Percentiles rank a stretch among this genome's conserved stretches.
Conservation (phyloP, 306 rosid species). For the Cicer judaicum region DNA sequence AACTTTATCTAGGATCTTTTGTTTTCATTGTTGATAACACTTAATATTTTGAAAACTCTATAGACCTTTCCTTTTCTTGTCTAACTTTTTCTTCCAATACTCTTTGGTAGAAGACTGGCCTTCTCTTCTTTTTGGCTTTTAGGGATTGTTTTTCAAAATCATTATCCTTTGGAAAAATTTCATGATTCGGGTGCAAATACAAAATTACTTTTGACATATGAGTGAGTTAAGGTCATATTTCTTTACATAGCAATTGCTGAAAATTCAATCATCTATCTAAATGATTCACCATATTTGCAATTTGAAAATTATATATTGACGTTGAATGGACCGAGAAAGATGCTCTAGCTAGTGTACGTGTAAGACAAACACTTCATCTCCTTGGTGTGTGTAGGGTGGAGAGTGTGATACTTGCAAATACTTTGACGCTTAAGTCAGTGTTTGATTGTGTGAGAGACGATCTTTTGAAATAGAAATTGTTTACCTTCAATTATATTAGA, state of each 20-base stretch:
- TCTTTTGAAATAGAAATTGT: too few relatives aligned
- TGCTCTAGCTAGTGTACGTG: too few relatives aligned
- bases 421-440: too few relatives aligned
- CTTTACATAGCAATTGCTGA: constrained; percentile 46
- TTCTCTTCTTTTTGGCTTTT: constrained; percentile 51
- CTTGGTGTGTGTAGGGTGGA: too few relatives aligned
- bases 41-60: constrained; percentile 46
- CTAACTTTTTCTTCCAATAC: constrained; percentile 53
- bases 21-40: constrained; percentile 42
- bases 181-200: constrained; percentile 54
- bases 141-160: constrained; percentile 52
- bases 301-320: constrained; percentile 28
- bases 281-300: constrained; percentile 46
- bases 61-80: constrained; percentile 53
- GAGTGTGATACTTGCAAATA: too few relatives aligned
- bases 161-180: constrained; percentile 66
- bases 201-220: constrained; percentile 48
- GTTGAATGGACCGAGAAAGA: too few relatives aligned
- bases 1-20: constrained; percentile 46
- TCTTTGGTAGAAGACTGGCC: constrained; percentile 52
- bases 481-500: too few relatives aligned
- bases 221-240: constrained; percentile 44
- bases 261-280: constrained; percentile 44
- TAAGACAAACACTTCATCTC: too few relatives aligned
- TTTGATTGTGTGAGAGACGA: too few relatives aligned